Evolutionary conservation across 257 asterid species (phyloP).

Genomic region (Plantago major): DNA sequence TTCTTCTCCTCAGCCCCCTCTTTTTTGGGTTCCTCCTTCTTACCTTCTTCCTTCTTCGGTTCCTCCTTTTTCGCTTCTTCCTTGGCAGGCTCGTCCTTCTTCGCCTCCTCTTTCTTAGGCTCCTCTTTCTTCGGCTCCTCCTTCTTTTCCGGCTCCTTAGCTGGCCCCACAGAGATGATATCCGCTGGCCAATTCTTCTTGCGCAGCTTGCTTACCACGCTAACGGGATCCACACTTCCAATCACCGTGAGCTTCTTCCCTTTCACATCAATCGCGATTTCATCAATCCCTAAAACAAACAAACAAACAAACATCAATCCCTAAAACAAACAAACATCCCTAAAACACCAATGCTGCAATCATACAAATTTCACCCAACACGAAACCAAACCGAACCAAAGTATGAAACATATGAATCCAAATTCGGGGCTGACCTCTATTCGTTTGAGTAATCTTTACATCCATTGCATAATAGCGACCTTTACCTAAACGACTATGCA

Average conservation of each 20-base stretch:
- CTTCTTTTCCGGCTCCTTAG: slow-evolving; percentile 41
- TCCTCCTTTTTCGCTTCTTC: slow-evolving; percentile 34
- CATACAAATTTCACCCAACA: background rate
- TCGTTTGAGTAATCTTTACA: background rate
- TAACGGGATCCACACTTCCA: slow-evolving; percentile 57
- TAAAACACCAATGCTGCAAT: background rate
- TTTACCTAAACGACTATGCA: too few species aligned
- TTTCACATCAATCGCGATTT: slow-evolving; percentile 45
- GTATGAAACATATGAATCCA: too few species aligned
- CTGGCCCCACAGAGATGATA: slow-evolving; percentile 45
- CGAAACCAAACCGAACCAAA: too few species aligned
- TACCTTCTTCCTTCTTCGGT: slow-evolving; percentile 31
- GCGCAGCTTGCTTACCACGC: slow-evolving; percentile 48
- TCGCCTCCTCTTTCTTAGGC: slow-evolving; percentile 32
- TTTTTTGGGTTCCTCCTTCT: slow-evolving; percentile 36
- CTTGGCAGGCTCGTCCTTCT: slow-evolving; percentile 22
- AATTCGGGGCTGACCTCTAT: background rate
- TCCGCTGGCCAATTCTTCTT: slow-evolving; percentile 44
- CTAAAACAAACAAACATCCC: slow-evolving; percentile 16
- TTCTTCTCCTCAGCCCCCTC: slow-evolving; percentile 32
- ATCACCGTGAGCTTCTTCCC: slow-evolving; percentile 40
- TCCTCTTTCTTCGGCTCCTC: slow-evolving; percentile 44
- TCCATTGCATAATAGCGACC: background rate
- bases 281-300: slow-evolving; percentile 44
- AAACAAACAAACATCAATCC: slow-evolving; percentile 23